A percentile compares a stretch with the other conserved stretches of the same genome.
Evolutionary conservation across 805 yeast species (phyloP).

Genomic region (Yarrowia bubula): DNA sequence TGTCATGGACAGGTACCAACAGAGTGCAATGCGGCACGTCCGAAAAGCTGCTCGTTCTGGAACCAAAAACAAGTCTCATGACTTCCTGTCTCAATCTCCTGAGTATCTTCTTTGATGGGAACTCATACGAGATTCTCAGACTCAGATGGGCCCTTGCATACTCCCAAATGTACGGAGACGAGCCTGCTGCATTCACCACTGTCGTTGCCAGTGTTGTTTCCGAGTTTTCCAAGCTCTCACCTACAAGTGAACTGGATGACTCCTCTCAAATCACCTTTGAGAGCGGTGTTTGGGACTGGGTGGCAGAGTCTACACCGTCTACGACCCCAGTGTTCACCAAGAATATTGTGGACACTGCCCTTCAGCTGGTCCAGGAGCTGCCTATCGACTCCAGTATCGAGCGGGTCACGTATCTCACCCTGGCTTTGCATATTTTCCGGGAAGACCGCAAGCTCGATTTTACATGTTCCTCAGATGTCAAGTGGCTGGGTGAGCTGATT

Average conservation of each 20-base stretch:
- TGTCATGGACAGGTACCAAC: conserved; percentile 10
- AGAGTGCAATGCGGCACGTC: not conserved
- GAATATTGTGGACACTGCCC: not conserved
- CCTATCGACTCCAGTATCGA: conserved; percentile 9
- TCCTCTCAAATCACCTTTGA: not conserved
- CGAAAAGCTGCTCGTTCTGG: not conserved
- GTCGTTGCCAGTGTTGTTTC: conserved; percentile 12
- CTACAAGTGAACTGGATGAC: not conserved
- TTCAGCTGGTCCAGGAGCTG: not conserved
- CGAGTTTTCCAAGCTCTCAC: not conserved
- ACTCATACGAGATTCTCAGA: conserved; percentile 20
- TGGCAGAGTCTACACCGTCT: not conserved
- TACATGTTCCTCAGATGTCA: not conserved
- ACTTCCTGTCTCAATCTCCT: conserved; percentile 15
- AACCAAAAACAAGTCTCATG: conserved; percentile 8
- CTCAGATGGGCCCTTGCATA: conserved; percentile 24
- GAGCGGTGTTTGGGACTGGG: conserved; percentile 18
- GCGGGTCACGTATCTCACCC: conserved; percentile 1
- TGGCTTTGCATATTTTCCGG: conserved; percentile 12
- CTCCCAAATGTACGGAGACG: conserved; percentile 13
- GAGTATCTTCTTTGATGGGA: conserved; percentile 6
- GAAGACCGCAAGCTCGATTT: conserved; percentile 20
- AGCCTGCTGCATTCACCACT: not conserved
- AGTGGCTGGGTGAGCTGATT: not conserved
- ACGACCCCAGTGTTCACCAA: not conserved